These are phyloP conservation scores for Berberis thunbergii DNA, from an alignment of 164 flowering plant species.

Conservation along the genomic window DNA sequence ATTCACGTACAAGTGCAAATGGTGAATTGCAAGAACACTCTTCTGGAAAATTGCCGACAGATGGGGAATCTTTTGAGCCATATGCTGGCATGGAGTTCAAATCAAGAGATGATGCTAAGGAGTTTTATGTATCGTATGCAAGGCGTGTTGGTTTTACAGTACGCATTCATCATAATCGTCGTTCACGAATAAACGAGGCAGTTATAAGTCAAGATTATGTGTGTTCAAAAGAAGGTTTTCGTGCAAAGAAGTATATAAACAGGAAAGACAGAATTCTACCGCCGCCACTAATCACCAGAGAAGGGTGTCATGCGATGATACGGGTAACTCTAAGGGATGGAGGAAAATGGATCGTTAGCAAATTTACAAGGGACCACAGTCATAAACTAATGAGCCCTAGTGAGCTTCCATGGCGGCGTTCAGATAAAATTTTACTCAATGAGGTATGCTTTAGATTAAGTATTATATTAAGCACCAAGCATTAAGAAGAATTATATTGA, in stretches of 20 bases:
- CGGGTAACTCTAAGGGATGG: slow-evolving; percentile 32
- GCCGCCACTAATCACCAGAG: slow-evolving; percentile 39
- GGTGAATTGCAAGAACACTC: slow-evolving; percentile 3
- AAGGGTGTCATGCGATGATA: slow-evolving; percentile 42
- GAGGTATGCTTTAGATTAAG: slow-evolving; percentile 26
- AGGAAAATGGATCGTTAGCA: slow-evolving; percentile 32
- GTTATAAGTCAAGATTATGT: slow-evolving; percentile 50
- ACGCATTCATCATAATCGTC: slow-evolving; percentile 34
- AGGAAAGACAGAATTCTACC: slow-evolving; percentile 42
- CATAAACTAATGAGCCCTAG: slow-evolving; percentile 32
- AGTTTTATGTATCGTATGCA: slow-evolving; percentile 37
- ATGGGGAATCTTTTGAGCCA: slow-evolving; percentile 22
- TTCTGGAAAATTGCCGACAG: slow-evolving; percentile 5
- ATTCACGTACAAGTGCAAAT: slow-evolving; percentile 12
- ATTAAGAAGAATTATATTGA: too few species aligned
- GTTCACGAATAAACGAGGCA: slow-evolving; percentile 31
- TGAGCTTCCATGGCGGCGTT: slow-evolving; percentile 32
- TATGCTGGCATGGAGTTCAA: slow-evolving; percentile 37
- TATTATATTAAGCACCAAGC: background rate
- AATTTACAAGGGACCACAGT: slow-evolving; percentile 32
- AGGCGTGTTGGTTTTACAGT: slow-evolving; percentile 37
- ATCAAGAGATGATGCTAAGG: slow-evolving; percentile 41
- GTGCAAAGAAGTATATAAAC: slow-evolving; percentile 30
- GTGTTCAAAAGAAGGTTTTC: slow-evolving; percentile 47
- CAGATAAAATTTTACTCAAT: slow-evolving; percentile 24